Evolutionary conservation across 768 basidiomycete species (phyloP).

Genomic region (Filobasidium wieringae): DNA sequence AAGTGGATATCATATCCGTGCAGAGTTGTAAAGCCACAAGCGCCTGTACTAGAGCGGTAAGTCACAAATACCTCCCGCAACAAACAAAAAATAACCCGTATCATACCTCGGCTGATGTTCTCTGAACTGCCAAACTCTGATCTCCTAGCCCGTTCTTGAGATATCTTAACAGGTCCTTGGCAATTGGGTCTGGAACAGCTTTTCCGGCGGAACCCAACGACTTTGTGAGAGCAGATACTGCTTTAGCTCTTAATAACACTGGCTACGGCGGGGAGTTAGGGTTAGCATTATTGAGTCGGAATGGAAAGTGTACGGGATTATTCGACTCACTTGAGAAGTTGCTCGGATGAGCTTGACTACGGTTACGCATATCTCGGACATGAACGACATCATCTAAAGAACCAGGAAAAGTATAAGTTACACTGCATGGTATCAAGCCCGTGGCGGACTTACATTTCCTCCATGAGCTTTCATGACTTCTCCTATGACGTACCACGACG

Average conservation of each 20-base stretch:
- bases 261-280: conserved; percentile 44
- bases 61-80: too few species aligned
- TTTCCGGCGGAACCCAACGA: conserved; percentile 66
- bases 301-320: background rate
- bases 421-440: background rate
- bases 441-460: conserved; percentile 53
- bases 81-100: too few species aligned
- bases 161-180: conserved; percentile 74
- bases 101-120: conserved; percentile 64
- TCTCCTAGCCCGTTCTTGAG: conserved; percentile 63
- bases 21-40: conserved; percentile 49
- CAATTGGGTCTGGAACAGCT: conserved; percentile 63
- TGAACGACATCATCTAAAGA: conserved; percentile 80
- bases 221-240: conserved; percentile 65
- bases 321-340: conserved; percentile 54
- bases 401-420: background rate
- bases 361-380: conserved; percentile 64
- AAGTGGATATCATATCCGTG: conserved; percentile 49
- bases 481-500: conserved; percentile 73
- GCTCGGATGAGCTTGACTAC: conserved; percentile 55
- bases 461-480: conserved; percentile 79
- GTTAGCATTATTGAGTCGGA: conserved; percentile 8
- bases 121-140: conserved; percentile 72
- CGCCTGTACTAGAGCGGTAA: conserved; percentile 38
- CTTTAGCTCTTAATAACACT: conserved; percentile 69